A percentile compares a stretch with the other conserved stretches of the same genome.
Evolutionary conservation across 2,329 filamentous ascomycete genomes (phyloP).

Genomic region (Ophiobolus disseminans): DNA sequence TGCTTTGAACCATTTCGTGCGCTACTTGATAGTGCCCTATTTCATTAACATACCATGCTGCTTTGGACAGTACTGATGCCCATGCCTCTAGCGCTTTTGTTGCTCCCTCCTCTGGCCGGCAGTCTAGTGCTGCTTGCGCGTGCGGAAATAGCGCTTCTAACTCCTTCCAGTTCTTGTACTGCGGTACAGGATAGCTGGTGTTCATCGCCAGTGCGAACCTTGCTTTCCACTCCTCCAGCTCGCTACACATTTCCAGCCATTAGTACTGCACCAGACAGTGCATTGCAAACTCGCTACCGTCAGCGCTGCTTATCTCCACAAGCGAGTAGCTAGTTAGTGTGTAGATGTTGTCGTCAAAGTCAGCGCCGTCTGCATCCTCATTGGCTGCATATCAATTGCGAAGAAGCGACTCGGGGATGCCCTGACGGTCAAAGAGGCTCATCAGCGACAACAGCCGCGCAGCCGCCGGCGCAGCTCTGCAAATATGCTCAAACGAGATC

Average conservation of each 20-base stretch:
- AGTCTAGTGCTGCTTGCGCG: slow-evolving; percentile 4
- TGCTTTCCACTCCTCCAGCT: slow-evolving; percentile 22
- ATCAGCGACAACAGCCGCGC: slow-evolving; percentile 53
- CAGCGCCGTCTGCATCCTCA: background rate
- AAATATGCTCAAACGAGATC: slow-evolving; percentile 46
- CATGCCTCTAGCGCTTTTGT: slow-evolving; percentile 6
- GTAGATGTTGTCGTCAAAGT: slow-evolving; percentile 28
- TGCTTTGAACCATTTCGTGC: background rate
- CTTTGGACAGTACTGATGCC: slow-evolving; percentile 4
- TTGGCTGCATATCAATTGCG: slow-evolving; percentile 13
- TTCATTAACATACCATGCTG: background rate
- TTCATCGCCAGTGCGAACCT: slow-evolving; percentile 6
- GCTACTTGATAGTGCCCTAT: slow-evolving; percentile 8
- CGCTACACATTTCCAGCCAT: slow-evolving; percentile 27
- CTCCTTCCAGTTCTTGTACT: slow-evolving; percentile 11
- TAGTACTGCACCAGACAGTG: slow-evolving; percentile 27
- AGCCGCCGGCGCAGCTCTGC: slow-evolving; percentile 35
- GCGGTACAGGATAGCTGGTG: too few species aligned
- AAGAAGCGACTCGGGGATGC: slow-evolving; percentile 32
- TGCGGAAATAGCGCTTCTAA: slow-evolving; percentile 22
- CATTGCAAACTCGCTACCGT: slow-evolving; percentile 21
- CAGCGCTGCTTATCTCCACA: slow-evolving; percentile 7
- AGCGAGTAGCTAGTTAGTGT: slow-evolving; percentile 23
- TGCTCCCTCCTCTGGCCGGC: background rate
- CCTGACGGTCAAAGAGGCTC: too few species aligned